These are phyloP conservation scores for Solanum sejunctum DNA, from an alignment of 257 asterid genomes.

Conservation along the genomic window DNA sequence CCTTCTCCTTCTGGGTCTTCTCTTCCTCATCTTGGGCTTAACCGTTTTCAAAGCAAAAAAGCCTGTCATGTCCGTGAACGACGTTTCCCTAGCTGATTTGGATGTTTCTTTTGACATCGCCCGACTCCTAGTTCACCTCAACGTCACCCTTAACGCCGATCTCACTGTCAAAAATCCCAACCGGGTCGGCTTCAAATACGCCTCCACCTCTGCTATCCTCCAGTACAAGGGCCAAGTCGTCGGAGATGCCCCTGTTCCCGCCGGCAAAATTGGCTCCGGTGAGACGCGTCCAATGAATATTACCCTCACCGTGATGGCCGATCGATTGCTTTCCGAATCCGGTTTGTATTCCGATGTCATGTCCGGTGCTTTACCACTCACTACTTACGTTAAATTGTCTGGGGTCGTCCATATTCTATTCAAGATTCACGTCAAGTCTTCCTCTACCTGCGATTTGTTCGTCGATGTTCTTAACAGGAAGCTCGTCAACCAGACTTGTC, in stretches of 20 bases:
- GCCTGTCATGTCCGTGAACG: constrained; percentile 34
- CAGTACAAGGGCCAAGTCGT: constrained; percentile 42
- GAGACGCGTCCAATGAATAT: constrained; percentile 36
- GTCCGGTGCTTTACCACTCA: constrained; percentile 49
- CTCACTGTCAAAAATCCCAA: constrained; percentile 50
- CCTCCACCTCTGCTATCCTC: constrained; percentile 27
- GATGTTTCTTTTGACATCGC: constrained; percentile 23
- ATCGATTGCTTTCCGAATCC: constrained; percentile 45
- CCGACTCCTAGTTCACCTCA: constrained; percentile 24
- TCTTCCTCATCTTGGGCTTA: constrained; percentile 46
- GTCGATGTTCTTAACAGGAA: constrained; percentile 21
- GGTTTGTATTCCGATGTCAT: constrained; percentile 30
- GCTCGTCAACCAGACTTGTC: constrained; percentile 38
- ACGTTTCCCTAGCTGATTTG: constrained; percentile 32
- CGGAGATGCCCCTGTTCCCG: constrained; percentile 55
- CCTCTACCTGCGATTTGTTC: constrained; percentile 44
- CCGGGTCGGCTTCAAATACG: constrained; percentile 53
- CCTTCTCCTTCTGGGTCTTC: constrained; percentile 20
- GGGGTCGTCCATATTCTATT: constrained; percentile 50
- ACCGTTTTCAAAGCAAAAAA: constrained; percentile 67
- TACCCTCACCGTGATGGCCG: constrained; percentile 53
- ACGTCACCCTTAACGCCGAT: constrained; percentile 33
- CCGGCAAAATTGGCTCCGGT: constrained; percentile 44
- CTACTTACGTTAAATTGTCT: constrained; percentile 38
- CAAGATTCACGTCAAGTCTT: constrained; percentile 34